These are phyloP conservation scores for Papiliotrema fonsecae DNA, from an alignment of 1,284 basidiomycete genomes.

Conservation along the genomic window DNA sequence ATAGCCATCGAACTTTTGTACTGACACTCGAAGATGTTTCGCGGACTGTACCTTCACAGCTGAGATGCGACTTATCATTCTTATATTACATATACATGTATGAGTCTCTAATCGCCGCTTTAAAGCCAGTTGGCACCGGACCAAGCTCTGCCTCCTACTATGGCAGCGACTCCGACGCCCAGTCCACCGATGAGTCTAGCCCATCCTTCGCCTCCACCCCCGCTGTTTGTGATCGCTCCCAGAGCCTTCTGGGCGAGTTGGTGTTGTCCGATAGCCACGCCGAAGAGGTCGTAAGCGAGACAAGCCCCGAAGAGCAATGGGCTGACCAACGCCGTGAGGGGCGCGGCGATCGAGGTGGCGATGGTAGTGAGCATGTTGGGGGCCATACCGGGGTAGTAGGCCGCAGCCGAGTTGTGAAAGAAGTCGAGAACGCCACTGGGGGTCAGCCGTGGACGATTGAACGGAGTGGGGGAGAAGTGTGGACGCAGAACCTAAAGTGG, in stretches of 20 bases:
- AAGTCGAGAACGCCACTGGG: constrained; percentile 23
- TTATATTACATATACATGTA: background rate
- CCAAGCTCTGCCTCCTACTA: constrained; percentile 23
- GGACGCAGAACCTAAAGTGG: background rate
- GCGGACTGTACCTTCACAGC: too few relatives aligned
- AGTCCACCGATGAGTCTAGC: constrained; percentile 23
- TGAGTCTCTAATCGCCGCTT: background rate
- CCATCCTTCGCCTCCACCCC: constrained; percentile 33
- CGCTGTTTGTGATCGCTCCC: constrained; percentile 6
- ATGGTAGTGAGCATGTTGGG: constrained; percentile 25
- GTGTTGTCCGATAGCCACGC: constrained; percentile 34
- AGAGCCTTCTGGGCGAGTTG: constrained; percentile 23
- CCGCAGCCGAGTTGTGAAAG: constrained; percentile 35
- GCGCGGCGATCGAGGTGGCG: constrained; percentile 20
- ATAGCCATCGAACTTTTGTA: too few relatives aligned
- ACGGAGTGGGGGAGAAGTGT: background rate
- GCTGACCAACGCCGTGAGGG: constrained; percentile 23
- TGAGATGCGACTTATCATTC: too few relatives aligned
- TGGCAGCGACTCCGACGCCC: constrained; percentile 23
- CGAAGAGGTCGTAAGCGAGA: constrained; percentile 29
- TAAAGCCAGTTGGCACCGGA: constrained; percentile 27
- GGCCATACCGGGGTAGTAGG: constrained; percentile 26
- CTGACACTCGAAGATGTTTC: too few relatives aligned
- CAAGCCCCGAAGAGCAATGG: constrained; percentile 26
- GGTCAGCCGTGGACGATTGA: background rate